Evolutionary conservation across 2,329 filamentous ascomycete species (phyloP).

Genomic region (Cercospora sp.): DNA sequence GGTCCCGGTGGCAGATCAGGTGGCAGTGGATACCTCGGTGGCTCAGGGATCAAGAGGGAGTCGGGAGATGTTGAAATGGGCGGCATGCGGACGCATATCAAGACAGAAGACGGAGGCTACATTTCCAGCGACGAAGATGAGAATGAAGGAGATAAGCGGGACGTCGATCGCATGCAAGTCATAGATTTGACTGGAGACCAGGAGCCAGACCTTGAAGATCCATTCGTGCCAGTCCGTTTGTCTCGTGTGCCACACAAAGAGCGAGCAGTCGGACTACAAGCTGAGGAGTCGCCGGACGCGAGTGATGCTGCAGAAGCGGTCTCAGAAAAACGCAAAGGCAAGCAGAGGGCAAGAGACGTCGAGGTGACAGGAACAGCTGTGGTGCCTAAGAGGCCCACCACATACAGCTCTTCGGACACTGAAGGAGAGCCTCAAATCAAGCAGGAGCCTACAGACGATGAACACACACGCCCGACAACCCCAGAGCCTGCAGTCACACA

Average conservation of each 20-base stretch:
- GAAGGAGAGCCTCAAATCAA: conserved; percentile 50
- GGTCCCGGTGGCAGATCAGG: conserved; percentile 20
- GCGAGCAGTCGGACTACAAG: conserved; percentile 51
- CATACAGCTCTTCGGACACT: conserved; percentile 43
- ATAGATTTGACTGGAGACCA: conserved; percentile 54
- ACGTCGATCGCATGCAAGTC: conserved; percentile 60
- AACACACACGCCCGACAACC: conserved; percentile 26
- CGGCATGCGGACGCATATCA: conserved; percentile 26
- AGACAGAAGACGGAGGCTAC: conserved; percentile 43
- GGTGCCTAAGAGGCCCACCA: conserved; percentile 43
- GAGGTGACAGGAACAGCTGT: conserved; percentile 46
- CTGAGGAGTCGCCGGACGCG: conserved; percentile 32
- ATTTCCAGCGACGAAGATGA: conserved; percentile 54
- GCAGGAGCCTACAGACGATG: conserved; percentile 54
- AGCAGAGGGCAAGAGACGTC: conserved; percentile 43
- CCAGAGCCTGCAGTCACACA: conserved; percentile 22
- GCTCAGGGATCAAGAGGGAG: conserved; percentile 41
- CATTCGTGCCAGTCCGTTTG: conserved; percentile 56
- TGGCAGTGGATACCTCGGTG: conserved; percentile 28
- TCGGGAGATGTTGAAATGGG: conserved; percentile 26
- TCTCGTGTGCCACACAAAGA: conserved; percentile 58
- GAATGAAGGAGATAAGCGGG: conserved; percentile 49
- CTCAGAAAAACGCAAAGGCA: conserved; percentile 40
- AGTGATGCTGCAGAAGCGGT: conserved; percentile 22
- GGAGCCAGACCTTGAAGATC: conserved; percentile 34